A percentile compares a stretch with the other conserved stretches of the same genome.
phyloP scores from a whole-genome alignment of 2,329 filamentous ascomycete species.

The Nigrograna mackinnonii region DNA sequence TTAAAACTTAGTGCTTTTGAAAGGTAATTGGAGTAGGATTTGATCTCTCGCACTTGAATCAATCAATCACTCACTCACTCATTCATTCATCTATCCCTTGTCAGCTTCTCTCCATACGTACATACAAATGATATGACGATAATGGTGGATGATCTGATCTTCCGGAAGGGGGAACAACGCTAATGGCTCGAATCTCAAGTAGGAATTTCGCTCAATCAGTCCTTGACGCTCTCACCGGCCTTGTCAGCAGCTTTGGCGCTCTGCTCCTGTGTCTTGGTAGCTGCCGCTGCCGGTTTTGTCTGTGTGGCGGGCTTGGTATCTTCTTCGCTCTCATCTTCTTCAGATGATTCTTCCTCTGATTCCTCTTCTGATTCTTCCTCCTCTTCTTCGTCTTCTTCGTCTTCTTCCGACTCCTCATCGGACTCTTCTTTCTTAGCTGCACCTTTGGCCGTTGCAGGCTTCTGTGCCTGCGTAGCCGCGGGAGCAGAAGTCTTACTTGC shows the following conservation, averaged over 20 bases:
- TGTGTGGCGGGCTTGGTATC: background rate
- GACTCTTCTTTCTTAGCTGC: constrained; percentile 14
- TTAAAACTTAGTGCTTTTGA: too few relatives aligned
- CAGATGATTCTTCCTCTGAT: constrained; percentile 10
- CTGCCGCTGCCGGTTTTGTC: constrained; percentile 5
- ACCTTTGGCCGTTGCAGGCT: constrained; percentile 5
- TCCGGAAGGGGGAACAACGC: too few relatives aligned
- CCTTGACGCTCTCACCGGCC: too few relatives aligned
- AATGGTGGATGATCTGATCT: too few relatives aligned
- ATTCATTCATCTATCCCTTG: too few relatives aligned
- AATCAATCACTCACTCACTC: too few relatives aligned
- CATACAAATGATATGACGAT: too few relatives aligned
- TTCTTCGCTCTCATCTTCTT: constrained; percentile 11
- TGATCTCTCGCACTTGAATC: too few relatives aligned
- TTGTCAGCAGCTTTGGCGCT: constrained; percentile 24
- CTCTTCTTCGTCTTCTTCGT: constrained; percentile 13
- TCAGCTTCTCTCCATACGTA: too few relatives aligned
- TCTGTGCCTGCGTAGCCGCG: constrained; percentile 2
- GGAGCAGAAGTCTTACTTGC: background rate
- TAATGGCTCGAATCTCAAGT: too few relatives aligned
- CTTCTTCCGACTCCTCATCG: constrained; percentile 15
- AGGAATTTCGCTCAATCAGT: too few relatives aligned
- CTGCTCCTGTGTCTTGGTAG: constrained; percentile 24
- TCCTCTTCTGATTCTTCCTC: constrained; percentile 13
- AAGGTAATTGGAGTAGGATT: too few relatives aligned